Percentiles rank a stretch among this genome's conserved stretches.
phyloP scores from a whole-genome alignment of 768 basidiomycete genomes.

The Russula compacta region DNA sequence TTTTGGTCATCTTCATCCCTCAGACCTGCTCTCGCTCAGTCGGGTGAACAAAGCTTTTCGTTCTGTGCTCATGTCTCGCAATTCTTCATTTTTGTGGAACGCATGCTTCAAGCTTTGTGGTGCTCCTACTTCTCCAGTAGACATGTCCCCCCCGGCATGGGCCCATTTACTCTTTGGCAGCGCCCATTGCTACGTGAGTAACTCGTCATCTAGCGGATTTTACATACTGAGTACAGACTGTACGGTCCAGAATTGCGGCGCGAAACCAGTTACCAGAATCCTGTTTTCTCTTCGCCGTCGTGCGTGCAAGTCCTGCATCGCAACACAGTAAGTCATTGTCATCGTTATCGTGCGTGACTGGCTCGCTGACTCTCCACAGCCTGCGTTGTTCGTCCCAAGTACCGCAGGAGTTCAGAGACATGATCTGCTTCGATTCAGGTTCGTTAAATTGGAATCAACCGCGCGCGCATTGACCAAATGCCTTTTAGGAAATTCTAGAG shows the following conservation, averaged over 20 bases:
- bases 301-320: conserved; percentile 12
- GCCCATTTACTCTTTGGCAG: conserved; percentile 12
- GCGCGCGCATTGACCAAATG: neutral
- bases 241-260: conserved; percentile 6
- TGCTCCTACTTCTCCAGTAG: conserved; percentile 6
- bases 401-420: neutral
- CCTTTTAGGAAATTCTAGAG: neutral
- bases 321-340: neutral
- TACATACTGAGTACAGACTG: neutral
- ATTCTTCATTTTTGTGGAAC: conserved; percentile 25
- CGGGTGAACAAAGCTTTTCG: conserved; percentile 27
- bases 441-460: neutral
- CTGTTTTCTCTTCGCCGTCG: conserved; percentile 15
- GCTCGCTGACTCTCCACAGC: neutral
- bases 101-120: neutral
- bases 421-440: neutral
- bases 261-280: conserved; percentile 9
- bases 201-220: neutral
- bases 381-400: neutral
- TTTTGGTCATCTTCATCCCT: conserved; percentile 24
- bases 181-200: conserved; percentile 12
- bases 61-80: conserved; percentile 20
- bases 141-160: conserved; percentile 14
- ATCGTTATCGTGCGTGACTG: neutral
- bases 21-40: conserved; percentile 26